These are phyloP conservation scores for Diaporthe vaccinii DNA, from an alignment of 2,329 filamentous ascomycete species.

Conservation along the genomic window DNA sequence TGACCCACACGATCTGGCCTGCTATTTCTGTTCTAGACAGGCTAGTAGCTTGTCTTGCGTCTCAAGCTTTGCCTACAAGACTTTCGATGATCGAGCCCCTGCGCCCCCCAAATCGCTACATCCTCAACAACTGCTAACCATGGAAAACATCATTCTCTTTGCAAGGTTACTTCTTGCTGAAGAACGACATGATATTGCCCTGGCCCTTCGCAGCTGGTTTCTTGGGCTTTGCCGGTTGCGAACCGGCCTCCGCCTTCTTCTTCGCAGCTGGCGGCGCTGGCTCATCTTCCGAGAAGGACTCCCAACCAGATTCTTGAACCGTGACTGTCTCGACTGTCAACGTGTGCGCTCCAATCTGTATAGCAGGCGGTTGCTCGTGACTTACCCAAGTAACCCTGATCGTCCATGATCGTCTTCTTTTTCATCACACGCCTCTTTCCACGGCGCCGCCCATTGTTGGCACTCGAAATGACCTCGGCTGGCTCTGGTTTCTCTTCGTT, in stretches of 20 bases:
- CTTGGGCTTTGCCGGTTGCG: constrained; percentile 62
- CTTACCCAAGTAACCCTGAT: constrained; percentile 89
- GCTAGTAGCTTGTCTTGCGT: not conserved
- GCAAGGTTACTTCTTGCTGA: constrained; percentile 78
- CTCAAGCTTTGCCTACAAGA: not conserved
- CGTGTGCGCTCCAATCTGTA: constrained; percentile 11
- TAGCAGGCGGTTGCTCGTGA: constrained; percentile 35
- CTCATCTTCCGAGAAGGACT: constrained; percentile 94
- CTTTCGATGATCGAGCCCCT: not conserved
- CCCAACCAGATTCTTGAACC: constrained; percentile 86
- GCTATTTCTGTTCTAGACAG: not conserved
- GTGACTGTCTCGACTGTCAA: constrained; percentile 73
- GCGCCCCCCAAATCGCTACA: not conserved
- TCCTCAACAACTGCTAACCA: not conserved
- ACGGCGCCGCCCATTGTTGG: constrained; percentile 74
- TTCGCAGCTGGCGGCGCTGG: constrained; percentile 61
- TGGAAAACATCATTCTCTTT: not conserved
- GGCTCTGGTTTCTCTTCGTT: constrained; percentile 54
- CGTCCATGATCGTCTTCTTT: constrained; percentile 88
- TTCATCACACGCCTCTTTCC: constrained; percentile 86
- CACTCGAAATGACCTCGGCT: constrained; percentile 67
- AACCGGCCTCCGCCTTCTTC: constrained; percentile 65
- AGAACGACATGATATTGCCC: constrained; percentile 94
- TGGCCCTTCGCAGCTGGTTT: constrained; percentile 73
- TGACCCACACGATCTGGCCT: constrained; percentile 1